phyloP scores from a whole-genome alignment of 164 flowering plant species.

The Vitis vinifera region ASM3070453v1 NC_081818.1:19381501-19382000 shows the following conservation, averaged over 20 bases:
- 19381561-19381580: neutral
- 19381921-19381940: neutral
- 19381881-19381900: neutral
- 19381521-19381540: neutral
- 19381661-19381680: constrained; percentile 1
- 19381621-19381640: neutral
- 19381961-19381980: neutral
- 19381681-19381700: neutral
- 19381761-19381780: neutral
- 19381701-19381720: neutral
- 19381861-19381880: neutral
- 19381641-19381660: constrained; percentile 7
- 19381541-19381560: neutral
- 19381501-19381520: neutral
- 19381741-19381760: constrained; percentile 3
- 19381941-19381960: neutral
- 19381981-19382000: constrained; percentile 8
- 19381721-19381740: neutral
- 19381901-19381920: constrained; percentile 5
- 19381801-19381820: neutral
- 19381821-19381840: neutral
- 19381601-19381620: neutral
- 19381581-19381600: constrained; percentile 1
- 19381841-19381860: neutral
- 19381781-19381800: neutral